Evolutionary conservation across 441 rosid genomes (phyloP).

Genomic region (Adansonia gregorii): DNA sequence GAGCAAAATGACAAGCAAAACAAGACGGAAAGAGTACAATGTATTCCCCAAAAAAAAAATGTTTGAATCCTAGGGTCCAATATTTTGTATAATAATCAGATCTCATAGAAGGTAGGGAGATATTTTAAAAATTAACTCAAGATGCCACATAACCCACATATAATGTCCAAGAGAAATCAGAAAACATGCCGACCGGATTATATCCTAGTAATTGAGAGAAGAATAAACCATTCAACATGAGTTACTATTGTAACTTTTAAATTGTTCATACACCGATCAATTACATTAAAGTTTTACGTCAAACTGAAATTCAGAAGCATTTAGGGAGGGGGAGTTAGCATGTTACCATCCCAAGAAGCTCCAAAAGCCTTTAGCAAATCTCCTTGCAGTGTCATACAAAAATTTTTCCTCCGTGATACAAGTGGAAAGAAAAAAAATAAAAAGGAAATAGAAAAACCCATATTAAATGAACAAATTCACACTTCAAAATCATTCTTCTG

Average conservation of each 20-base stretch:
- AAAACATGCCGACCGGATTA: no score
- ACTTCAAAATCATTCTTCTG: neutral
- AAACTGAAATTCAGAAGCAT: neutral
- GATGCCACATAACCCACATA: neutral
- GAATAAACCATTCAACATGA: no score
- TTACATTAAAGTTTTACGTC: neutral
- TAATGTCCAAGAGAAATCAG: neutral
- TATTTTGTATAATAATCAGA: neutral
- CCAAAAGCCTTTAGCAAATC: neutral
- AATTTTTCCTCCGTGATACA: neutral
- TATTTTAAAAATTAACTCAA: neutral
- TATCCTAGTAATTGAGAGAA: no score
- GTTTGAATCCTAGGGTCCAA: neutral
- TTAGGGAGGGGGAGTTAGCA: neutral
- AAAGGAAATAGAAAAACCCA: neutral
- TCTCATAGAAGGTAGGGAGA: neutral
- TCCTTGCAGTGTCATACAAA: neutral
- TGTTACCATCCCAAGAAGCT: neutral
- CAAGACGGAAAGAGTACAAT: no score
- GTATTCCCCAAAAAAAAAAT: neutral
- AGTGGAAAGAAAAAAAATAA: neutral
- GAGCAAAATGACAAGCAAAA: neutral
- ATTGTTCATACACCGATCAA: neutral
- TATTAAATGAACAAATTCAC: no score
- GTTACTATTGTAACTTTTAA: no score